Evolutionary conservation across 1,284 basidiomycete species (phyloP), one percentile per base, ranked within the genome.

Genomic region (Irpex sp.): DNA sequence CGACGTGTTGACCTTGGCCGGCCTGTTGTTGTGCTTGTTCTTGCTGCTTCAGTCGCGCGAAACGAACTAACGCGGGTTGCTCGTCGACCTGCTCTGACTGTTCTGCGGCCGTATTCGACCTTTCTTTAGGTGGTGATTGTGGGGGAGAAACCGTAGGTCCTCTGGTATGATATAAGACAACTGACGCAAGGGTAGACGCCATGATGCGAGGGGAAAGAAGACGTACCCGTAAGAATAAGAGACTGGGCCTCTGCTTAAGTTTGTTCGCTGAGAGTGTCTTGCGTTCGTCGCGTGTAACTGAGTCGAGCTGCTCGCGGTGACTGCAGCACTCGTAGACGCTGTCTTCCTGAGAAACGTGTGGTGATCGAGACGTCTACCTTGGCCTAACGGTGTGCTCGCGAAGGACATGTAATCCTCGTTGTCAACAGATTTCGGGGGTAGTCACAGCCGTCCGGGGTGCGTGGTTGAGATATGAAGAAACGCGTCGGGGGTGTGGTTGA

Each of bases 291-390:
- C 56, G 58, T 36, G 59, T 74, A 62, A 60, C 55, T 62, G 62
- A 59, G 61, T 47, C 16, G 62, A 48, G 28, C 53, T 56, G 57
- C 59, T 49, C 16, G 58, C 53, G 36, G 19, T 59, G 19, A 19
- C 49, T 28, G 49, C 49, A 19, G 49, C 49, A 45, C 19, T 63
- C 19, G 55, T 74, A 12, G 77, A 74, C 33, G 76, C 71, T 54
- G 75, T 78, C 76, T 88, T 89, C 66, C 85, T 86, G 71, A 90
- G 82, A 72, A 91, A 91, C 61, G 87, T 81, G 72, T 80, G 77
- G 73, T 87, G 88, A 82, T 90, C 88, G 72, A 90, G 83, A 78
- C 89, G 85, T 82, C 87, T 87, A 80, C 85, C 86, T 85, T 90
- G 87, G 77, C 86, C 87, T 67, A 91, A 77, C 61, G 89, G 88